Base-by-base conservation (phyloP, 2,329 filamentous ascomycete genomes). In the Xylaria polymorpha region DNA sequence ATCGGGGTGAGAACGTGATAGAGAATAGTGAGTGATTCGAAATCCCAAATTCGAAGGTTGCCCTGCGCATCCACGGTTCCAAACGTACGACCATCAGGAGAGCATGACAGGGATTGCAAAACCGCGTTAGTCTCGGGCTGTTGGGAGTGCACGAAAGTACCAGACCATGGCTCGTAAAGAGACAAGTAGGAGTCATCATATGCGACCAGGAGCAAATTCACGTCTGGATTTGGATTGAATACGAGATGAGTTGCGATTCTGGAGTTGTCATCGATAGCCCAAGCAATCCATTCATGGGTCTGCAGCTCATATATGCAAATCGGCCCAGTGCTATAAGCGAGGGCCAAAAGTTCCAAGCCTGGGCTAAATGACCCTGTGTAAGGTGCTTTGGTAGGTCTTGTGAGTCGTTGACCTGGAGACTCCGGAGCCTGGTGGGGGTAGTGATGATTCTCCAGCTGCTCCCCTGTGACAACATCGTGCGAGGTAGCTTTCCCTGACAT, bases 151-250 rank as follows among this genome's bases (percentile, higher is more conserved):
- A 62, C 10, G 12, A 62, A n/a, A 2, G 48, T 22, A n/a, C 59
- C 59, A 51, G 50, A 55, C 61, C 50, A 63, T 1, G 61, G 41
- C 22, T 63, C 61, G 7, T 37, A 63, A 32, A 63, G 29, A 55
- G 37, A 35, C 3, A 63, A 15, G 2, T 56, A 22, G 1, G 50
- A 35, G 20, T 63, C 61, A 12, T 63, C 50, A 15, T 55, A 63
- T 10, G 61, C 61, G 29, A 63, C 39, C 7, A 48, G 39, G 29
- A 63, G 48, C 39, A 46, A 44, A 18, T 63, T 25, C 9, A 56
- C 41, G 7, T 55, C 48, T 3, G 61, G 60, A 32, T 55, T 63
- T 37, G 61, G 61, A 25, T 63, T 63, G 18, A 63, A 62, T 12
- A 25, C 37, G 29, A 63, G 25, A 44, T 56, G 39, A 8, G 50